Percentiles rank a stretch among this genome's conserved stretches.
Conservation (phyloP, 805 yeast species). For the Saturnispora hagleri region DNA sequence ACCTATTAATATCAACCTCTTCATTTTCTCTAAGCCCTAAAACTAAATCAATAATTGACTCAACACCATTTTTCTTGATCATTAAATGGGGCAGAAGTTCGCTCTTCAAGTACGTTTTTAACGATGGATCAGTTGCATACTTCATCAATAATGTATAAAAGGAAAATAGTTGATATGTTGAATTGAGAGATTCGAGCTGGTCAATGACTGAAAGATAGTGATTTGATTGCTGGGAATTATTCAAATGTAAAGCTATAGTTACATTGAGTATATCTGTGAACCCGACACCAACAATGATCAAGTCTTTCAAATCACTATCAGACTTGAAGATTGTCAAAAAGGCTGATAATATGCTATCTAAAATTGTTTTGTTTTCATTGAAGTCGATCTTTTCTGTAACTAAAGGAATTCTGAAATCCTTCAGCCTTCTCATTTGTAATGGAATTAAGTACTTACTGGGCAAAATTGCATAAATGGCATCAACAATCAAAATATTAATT, state of each 20-base stretch:
- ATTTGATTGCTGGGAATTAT: not conserved
- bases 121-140: not conserved
- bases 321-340: constrained; percentile 29
- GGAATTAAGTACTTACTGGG: constrained; percentile 55
- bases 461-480: constrained; percentile 61
- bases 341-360: constrained; percentile 21
- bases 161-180: constrained; percentile 58
- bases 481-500: constrained; percentile 53
- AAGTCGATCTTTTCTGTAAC: constrained; percentile 18
- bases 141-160: constrained; percentile 43
- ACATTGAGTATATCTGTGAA: constrained; percentile 49
- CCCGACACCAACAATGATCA: constrained; percentile 58
- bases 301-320: constrained; percentile 41
- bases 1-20: constrained; percentile 53
- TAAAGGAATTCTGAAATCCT: constrained; percentile 31
- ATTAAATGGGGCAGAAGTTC: constrained; percentile 47
- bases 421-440: constrained; percentile 46
- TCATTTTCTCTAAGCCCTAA: constrained; percentile 71
- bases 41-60: constrained; percentile 64
- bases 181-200: constrained; percentile 36
- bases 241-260: constrained; percentile 34
- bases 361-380: constrained; percentile 13
- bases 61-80: constrained; percentile 47
- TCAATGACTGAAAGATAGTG: not conserved
- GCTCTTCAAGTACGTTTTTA: constrained; percentile 30